These are phyloP conservation scores for Suaeda aralocaspica DNA, from an alignment of 148 eudicot genomes.

Conservation along the genomic window DNA sequence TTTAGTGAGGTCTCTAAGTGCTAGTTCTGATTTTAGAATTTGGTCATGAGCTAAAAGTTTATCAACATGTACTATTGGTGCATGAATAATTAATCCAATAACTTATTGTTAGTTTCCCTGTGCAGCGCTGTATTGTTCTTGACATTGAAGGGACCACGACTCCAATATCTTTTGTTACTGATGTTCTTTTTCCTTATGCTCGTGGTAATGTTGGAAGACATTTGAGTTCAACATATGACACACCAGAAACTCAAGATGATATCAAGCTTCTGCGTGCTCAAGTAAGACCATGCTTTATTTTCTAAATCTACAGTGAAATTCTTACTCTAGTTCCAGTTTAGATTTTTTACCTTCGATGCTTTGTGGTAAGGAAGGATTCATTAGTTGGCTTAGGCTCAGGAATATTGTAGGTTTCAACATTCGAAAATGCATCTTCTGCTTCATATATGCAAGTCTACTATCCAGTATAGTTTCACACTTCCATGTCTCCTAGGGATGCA, in stretches of 20 bases:
- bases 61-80: too few species aligned
- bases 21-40: background rate
- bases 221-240: conserved; percentile 71
- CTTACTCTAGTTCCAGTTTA: background rate
- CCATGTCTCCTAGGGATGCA: background rate
- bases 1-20: background rate
- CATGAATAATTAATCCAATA: too few species aligned
- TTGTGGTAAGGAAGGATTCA: background rate
- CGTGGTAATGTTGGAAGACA: conserved; percentile 81
- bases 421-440: background rate
- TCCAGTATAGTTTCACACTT: too few species aligned
- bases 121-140: conserved; percentile 90
- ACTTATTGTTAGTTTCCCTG: conserved; percentile 7
- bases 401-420: background rate
- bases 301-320: background rate
- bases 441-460: background rate
- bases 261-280: conserved; percentile 74
- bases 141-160: conserved; percentile 99
- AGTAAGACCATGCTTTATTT: conserved; percentile 36
- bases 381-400: background rate
- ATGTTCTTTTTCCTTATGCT: conserved; percentile 95
- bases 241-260: conserved; percentile 83
- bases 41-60: too few species aligned
- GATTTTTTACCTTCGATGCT: background rate
- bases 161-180: conserved; percentile 93